phyloP scores from a whole-genome alignment of 1,139 yeast genomes.

The Taphrina confusa region DNA sequence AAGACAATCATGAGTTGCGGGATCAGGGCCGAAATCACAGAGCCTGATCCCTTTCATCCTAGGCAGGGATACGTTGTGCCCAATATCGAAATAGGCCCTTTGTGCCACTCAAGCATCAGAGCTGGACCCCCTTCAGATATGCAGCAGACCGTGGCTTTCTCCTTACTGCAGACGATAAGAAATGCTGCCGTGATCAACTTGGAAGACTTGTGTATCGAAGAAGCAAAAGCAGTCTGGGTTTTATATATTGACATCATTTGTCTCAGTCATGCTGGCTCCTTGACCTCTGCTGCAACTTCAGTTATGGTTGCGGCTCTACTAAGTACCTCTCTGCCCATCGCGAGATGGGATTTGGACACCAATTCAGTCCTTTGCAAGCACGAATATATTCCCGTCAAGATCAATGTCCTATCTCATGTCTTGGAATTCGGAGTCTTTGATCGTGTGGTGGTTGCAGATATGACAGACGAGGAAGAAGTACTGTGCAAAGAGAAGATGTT shows the following conservation, averaged over 20 bases:
- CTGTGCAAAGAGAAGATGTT: constrained; percentile 32
- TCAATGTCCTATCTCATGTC: constrained; percentile 21
- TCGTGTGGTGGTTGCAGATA: constrained; percentile 35
- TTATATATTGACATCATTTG: constrained; percentile 37
- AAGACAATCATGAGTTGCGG: constrained; percentile 37
- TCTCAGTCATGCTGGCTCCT: constrained; percentile 36
- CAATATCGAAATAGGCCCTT: constrained; percentile 36
- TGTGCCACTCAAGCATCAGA: constrained; percentile 30
- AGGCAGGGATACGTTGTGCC: constrained; percentile 37
- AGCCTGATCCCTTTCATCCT: constrained; percentile 35
- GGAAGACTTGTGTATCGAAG: constrained; percentile 36
- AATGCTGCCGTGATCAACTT: constrained; percentile 22
- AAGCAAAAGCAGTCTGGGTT: constrained; percentile 37
- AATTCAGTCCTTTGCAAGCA: constrained; percentile 28
- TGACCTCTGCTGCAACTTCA: constrained; percentile 35
- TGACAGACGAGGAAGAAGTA: constrained; percentile 36
- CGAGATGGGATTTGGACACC: constrained; percentile 37
- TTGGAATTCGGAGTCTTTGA: constrained; percentile 37
- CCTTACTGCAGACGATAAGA: constrained; percentile 17
- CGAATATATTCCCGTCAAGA: constrained; percentile 22
- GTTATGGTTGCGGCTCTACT: constrained; percentile 36
- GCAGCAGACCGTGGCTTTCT: constrained; percentile 36
- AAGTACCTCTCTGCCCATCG: constrained; percentile 36
- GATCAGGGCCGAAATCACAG: constrained; percentile 37
- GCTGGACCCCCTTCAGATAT: constrained; percentile 37